A percentile compares a stretch with the other conserved stretches of the same genome.
Evolutionary conservation across 202 grass and related monocot species (phyloP).

Genomic region (Zizania palustris): DNA sequence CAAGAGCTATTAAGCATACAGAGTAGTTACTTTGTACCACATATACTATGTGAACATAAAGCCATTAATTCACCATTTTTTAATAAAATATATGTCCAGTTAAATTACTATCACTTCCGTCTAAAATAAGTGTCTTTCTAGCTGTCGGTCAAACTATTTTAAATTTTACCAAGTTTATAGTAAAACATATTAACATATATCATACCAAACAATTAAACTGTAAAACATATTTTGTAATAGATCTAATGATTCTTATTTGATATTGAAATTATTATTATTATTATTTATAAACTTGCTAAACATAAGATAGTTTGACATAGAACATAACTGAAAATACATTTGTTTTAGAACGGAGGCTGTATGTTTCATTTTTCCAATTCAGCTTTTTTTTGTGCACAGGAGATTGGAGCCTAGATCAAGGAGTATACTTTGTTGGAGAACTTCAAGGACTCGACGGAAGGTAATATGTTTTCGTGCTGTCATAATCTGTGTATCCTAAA

Average conservation of each 20-base stretch:
- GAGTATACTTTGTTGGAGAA: slow-evolving; percentile 77
- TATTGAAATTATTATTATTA: no score
- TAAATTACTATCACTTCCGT: not conserved
- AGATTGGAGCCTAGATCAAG: slow-evolving; percentile 89
- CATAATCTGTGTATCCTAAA: not conserved
- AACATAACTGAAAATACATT: no score
- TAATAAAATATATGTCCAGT: not conserved
- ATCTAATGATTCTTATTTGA: no score
- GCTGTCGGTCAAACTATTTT: no score
- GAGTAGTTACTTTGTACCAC: slow-evolving; percentile 10
- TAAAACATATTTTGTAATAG: no score
- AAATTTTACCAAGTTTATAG: no score
- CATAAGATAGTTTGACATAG: no score
- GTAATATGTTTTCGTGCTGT: slow-evolving; percentile 43
- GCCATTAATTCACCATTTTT: not conserved
- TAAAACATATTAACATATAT: no score
- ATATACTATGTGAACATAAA: not conserved
- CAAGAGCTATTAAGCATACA: not conserved
- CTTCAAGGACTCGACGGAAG: slow-evolving; percentile 61
- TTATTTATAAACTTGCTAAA: no score
- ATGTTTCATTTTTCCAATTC: slow-evolving; percentile 10
- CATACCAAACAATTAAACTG: no score
- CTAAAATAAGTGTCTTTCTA: no score
- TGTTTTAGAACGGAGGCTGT: no score
- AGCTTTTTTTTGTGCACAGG: slow-evolving; percentile 49